Evolutionary conservation across 129 eudicot genomes (phyloP).

Genomic region (Logfia minima): DNA sequence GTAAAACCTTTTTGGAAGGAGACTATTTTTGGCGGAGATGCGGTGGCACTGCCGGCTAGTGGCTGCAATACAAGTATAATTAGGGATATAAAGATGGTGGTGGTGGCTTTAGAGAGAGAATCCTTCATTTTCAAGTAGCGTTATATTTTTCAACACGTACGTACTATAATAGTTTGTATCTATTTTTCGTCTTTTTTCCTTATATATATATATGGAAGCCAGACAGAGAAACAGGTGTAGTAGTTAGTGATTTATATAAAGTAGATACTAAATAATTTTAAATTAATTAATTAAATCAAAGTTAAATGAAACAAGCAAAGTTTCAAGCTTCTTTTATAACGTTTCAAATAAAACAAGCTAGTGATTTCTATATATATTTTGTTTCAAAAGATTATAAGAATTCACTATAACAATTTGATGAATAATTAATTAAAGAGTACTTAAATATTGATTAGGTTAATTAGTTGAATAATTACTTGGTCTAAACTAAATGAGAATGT

Average conservation of each 20-base stretch:
- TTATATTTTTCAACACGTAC: conserved; percentile 20
- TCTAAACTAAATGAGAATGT: background rate
- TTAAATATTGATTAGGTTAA: background rate
- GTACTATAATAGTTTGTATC: background rate
- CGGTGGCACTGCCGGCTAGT: conserved; percentile 26
- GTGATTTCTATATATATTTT: background rate
- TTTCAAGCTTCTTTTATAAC: no score
- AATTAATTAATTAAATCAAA: no score
- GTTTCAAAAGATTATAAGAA: background rate
- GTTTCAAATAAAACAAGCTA: no score
- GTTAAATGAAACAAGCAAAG: no score
- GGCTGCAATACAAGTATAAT: conserved; percentile 30
- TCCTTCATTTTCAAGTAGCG: conserved; percentile 21
- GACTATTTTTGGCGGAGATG: conserved; percentile 27
- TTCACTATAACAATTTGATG: background rate
- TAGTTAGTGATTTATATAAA: no score
- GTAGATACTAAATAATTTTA: no score
- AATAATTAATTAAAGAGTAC: background rate
- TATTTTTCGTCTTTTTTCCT: background rate
- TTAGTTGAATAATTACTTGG: background rate
- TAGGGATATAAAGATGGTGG: conserved; percentile 18
- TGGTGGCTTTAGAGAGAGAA: conserved; percentile 33
- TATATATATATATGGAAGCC: conserved; percentile 8
- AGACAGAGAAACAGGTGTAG: background rate
- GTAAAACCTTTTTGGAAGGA: conserved; percentile 60